Conservation (phyloP, 768 basidiomycete species). For the Suillus clintonianus region DNA sequence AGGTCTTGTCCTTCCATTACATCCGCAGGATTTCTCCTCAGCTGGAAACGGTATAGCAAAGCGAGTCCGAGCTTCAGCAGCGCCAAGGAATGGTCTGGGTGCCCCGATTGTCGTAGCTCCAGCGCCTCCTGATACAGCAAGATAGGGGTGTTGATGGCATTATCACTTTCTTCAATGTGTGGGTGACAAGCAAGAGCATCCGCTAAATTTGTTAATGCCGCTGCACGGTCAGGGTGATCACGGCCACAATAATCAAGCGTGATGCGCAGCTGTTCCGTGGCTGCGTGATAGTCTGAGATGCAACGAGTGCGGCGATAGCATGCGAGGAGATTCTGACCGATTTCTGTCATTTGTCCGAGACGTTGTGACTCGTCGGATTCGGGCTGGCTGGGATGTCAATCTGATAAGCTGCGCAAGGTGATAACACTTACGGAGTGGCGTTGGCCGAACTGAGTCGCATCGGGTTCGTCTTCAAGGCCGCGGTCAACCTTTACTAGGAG, state of each 20-base stretch:
- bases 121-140: conserved; percentile 11
- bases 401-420: not conserved
- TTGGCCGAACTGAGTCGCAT: not conserved
- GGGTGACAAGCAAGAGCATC: not conserved
- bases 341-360: conserved; percentile 2
- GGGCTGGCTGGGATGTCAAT: not conserved
- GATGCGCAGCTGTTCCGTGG: conserved; percentile 3
- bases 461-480: not conserved
- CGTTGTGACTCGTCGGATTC: not conserved
- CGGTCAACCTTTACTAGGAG: not conserved
- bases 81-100: conserved; percentile 10
- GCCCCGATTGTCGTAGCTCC: conserved; percentile 1
- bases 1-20: not conserved
- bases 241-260: conserved; percentile 7
- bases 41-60: conserved; percentile 7
- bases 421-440: not conserved
- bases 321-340: conserved; percentile 1
- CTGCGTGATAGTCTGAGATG: conserved; percentile 5
- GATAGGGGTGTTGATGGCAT: not conserved
- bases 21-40: conserved; percentile 1
- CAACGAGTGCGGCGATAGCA: conserved; percentile 2
- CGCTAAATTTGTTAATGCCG: conserved; percentile 14
- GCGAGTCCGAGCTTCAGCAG: conserved; percentile 7
- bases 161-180: not conserved
- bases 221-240: not conserved